phyloP scores from a whole-genome alignment of 257 asterid species.

The Apocynum venetum region DNA sequence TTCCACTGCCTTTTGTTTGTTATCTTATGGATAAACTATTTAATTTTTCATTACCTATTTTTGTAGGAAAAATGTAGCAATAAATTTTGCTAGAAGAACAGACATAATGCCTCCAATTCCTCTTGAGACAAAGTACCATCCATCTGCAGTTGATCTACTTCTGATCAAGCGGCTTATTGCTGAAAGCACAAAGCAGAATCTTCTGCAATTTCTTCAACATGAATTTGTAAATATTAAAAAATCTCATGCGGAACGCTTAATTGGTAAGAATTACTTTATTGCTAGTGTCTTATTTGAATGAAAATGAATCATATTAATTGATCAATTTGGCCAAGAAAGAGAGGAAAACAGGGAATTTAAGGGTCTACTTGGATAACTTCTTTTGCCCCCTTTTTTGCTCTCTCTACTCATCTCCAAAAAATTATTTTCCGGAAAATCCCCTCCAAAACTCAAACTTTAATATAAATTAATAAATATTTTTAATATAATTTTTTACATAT shows the following conservation, averaged over 20 bases:
- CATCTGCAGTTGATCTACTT: conserved; percentile 93
- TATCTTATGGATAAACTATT: conserved; percentile 12
- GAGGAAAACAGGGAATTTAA: background rate
- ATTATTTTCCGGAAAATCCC: no score
- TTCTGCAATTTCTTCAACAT: conserved; percentile 84
- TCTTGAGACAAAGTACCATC: conserved; percentile 85
- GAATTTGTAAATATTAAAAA: conserved; percentile 87
- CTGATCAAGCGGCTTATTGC: conserved; percentile 81
- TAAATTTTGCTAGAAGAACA: conserved; percentile 73
- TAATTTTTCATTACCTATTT: conserved; percentile 8
- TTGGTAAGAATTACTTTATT: conserved; percentile 45
- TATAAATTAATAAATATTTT: no score
- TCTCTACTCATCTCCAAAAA: no score
- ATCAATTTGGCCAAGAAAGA: background rate
- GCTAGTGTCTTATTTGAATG: background rate
- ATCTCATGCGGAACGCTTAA: conserved; percentile 74
- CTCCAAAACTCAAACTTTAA: background rate
- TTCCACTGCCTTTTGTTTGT: conserved; percentile 9
- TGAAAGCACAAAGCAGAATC: conserved; percentile 68
- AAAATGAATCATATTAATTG: background rate
- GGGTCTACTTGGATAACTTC: no score
- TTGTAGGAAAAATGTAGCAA: conserved; percentile 63
- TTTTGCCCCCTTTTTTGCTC: no score
- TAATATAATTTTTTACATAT: no score
- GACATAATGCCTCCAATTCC: conserved; percentile 94